These are phyloP conservation scores for Suhomyces terraborum DNA, from an alignment of 1,139 yeast species.

Conservation along the genomic window DNA sequence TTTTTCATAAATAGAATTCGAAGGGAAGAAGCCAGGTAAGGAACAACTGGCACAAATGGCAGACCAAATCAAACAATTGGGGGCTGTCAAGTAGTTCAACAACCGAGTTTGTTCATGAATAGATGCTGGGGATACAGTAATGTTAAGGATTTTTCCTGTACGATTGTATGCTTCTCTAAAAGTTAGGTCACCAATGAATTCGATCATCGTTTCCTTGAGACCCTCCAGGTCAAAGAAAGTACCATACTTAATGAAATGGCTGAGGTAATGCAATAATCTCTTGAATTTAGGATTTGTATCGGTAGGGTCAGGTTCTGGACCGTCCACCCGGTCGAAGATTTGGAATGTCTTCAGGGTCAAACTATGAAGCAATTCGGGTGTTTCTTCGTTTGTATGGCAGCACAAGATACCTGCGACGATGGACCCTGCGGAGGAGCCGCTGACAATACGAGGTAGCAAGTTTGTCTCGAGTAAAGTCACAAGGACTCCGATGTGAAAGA, in stretches of 20 bases:
- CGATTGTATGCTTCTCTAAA: constrained; percentile 61
- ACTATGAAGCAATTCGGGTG: constrained; percentile 53
- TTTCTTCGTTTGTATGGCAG: constrained; percentile 76
- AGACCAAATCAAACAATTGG: constrained; percentile 61
- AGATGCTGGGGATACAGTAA: constrained; percentile 59
- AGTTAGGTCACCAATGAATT: constrained; percentile 86
- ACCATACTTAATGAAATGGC: constrained; percentile 73
- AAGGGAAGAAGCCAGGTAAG: constrained; percentile 86
- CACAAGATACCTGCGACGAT: constrained; percentile 89
- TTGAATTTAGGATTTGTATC: constrained; percentile 36
- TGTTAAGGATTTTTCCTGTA: constrained; percentile 58
- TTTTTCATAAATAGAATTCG: constrained; percentile 83
- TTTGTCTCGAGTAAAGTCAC: constrained; percentile 74
- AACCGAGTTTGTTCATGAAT: constrained; percentile 60
- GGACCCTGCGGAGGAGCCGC: constrained; percentile 97
- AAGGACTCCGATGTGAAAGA: constrained; percentile 89
- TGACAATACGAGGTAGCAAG: constrained; percentile 82
- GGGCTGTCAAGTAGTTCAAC: constrained; percentile 51
- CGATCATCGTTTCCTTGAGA: constrained; percentile 70
- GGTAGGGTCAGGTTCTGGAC: constrained; percentile 12
- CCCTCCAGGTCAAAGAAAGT: constrained; percentile 84
- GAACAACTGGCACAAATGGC: constrained; percentile 98
- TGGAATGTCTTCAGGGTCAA: constrained; percentile 63
- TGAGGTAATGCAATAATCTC: constrained; percentile 33
- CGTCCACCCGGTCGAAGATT: constrained; percentile 48